Conservation (phyloP, 306 rosid genomes). For the Lathyrus oleraceus region DNA sequence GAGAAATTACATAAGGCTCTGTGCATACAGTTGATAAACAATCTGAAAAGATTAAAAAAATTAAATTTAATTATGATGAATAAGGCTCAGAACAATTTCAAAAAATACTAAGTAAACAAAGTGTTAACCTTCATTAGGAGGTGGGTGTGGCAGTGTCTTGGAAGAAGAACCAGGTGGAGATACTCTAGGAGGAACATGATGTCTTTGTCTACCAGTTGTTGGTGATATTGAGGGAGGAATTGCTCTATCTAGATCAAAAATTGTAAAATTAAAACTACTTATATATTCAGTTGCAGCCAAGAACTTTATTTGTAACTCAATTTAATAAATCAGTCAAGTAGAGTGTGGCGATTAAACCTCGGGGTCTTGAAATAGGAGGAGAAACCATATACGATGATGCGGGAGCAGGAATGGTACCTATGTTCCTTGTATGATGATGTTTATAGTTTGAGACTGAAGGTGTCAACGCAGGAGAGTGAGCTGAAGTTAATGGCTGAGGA, state of each 20-base stretch:
- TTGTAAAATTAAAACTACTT: conserved; percentile 2
- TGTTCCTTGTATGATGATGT: conserved; percentile 43
- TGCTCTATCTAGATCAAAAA: conserved; percentile 46
- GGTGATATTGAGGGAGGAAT: conserved; percentile 48
- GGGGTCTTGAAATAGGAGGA: conserved; percentile 43
- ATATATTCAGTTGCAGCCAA: conserved; percentile 21
- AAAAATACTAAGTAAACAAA: background rate
- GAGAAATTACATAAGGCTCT: conserved; percentile 74
- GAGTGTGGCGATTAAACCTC: conserved; percentile 42
- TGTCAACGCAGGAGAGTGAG: conserved; percentile 51
- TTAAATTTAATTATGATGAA: conserved; percentile 29
- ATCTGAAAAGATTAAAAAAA: conserved; percentile 48
- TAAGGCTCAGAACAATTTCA: conserved; percentile 21
- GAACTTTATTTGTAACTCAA: conserved; percentile 1
- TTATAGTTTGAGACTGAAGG: conserved; percentile 49
- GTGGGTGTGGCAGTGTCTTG: too few relatives aligned
- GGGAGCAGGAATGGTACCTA: conserved; percentile 47
- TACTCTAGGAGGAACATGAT: conserved; percentile 25
- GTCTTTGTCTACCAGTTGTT: conserved; percentile 32
- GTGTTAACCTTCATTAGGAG: too few relatives aligned
- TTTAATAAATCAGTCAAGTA: conserved; percentile 3
- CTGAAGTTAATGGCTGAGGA: conserved; percentile 45
- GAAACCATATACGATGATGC: conserved; percentile 47
- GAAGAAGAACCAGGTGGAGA: too few relatives aligned
- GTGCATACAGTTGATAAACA: conserved; percentile 66